Percentiles rank a stretch among this genome's conserved stretches.
phyloP scores from a whole-genome alignment of 176 grass and related monocot genomes.

The Aegilops sharonensis region DNA sequence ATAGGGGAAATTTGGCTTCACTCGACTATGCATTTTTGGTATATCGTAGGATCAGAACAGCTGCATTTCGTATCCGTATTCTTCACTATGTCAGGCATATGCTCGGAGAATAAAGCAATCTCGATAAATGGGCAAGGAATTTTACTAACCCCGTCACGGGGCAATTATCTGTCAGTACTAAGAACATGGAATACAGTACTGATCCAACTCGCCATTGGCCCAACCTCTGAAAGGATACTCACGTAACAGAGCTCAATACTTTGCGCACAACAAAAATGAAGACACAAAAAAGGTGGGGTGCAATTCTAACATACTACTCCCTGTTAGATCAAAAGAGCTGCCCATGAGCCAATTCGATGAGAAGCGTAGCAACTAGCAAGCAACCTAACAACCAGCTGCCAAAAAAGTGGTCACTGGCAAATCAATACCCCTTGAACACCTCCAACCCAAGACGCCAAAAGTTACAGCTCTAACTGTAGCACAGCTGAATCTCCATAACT shows the following conservation, averaged over 20 bases:
- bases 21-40: neutral
- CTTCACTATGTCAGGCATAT: neutral
- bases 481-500: neutral
- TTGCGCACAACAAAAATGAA: neutral
- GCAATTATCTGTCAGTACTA: neutral
- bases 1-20: neutral
- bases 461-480: conserved; percentile 2
- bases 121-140: neutral
- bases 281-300: too few species aligned
- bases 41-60: neutral
- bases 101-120: neutral
- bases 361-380: neutral
- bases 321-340: neutral
- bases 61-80: neutral
- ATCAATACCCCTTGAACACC: neutral
- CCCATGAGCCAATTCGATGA: neutral
- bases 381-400: neutral
- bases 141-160: neutral
- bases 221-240: neutral
- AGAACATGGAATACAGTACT: neutral
- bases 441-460: neutral
- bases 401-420: neutral
- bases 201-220: neutral
- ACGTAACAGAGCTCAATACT: neutral
- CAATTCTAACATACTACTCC: neutral